Percentiles rank a stretch among this genome's conserved stretches.
These are phyloP conservation scores for Sarocladiaceae sp. DNA, from an alignment of 2,329 filamentous ascomycete species.

Conservation along the genomic window DNA sequence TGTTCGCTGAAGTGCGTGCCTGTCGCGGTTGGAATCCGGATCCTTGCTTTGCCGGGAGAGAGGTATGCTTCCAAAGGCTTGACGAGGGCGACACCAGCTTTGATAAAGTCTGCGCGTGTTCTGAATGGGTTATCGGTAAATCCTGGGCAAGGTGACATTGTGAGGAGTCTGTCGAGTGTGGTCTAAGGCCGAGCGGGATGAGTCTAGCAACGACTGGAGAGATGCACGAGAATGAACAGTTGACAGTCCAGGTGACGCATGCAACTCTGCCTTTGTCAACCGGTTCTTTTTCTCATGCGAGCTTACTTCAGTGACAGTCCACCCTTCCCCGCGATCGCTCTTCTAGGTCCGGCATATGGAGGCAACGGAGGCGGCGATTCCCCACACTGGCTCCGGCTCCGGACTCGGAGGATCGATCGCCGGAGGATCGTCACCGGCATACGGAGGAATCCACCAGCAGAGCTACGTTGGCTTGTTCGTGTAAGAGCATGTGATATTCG, in stretches of 20 bases:
- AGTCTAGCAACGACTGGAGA: no score
- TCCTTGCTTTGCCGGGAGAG: background rate
- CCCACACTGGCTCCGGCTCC: no score
- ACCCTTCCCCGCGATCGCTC: no score
- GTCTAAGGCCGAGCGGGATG: no score
- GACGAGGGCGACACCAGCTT: background rate
- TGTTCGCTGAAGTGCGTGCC: background rate
- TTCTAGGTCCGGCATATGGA: no score
- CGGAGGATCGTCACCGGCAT: background rate
- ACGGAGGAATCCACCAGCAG: background rate
- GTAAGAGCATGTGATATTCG: background rate
- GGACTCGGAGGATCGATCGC: background rate
- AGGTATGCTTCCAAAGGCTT: background rate
- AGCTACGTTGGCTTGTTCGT: background rate
- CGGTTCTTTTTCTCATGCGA: no score
- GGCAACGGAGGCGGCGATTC: no score
- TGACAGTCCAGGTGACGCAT: no score
- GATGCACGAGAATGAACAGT: no score
- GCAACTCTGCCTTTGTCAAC: no score
- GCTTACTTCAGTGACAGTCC: no score
- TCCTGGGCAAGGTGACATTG: background rate
- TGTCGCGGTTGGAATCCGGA: background rate
- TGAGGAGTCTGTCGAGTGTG: no score
- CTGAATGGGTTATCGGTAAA: background rate
- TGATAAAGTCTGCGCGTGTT: background rate